A percentile compares a stretch with the other conserved stretches of the same genome.
phyloP scores from a whole-genome alignment of 768 basidiomycete species.

The Fomitopsis pulvina region DNA sequence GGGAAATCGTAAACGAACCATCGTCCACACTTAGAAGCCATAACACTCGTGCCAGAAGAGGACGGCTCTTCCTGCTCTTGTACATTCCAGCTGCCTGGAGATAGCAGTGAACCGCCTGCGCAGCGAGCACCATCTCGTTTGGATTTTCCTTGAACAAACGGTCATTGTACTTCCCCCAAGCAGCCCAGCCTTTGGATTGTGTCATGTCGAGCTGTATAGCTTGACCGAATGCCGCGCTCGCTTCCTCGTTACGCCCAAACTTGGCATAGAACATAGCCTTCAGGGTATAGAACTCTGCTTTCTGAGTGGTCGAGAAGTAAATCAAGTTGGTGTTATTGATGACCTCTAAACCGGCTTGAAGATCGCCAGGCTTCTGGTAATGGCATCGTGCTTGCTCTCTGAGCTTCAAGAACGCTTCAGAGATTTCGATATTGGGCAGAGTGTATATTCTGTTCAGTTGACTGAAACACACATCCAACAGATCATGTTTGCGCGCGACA shows the following conservation, averaged over 20 bases:
- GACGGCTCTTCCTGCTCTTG: conserved; percentile 89
- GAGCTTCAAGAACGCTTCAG: conserved; percentile 97
- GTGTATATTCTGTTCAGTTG: conserved; percentile 97
- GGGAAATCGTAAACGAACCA: conserved; percentile 55
- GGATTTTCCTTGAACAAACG: conserved; percentile 86
- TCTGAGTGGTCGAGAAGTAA: conserved; percentile 92
- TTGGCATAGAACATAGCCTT: conserved; percentile 98
- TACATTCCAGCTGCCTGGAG: conserved; percentile 94
- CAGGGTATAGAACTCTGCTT: conserved; percentile 96
- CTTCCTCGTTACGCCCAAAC: conserved; percentile 80
- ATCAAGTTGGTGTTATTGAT: conserved; percentile 99
- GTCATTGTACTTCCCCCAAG: conserved; percentile 95
- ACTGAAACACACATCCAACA: conserved; percentile 92
- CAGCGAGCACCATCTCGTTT: conserved; percentile 66
- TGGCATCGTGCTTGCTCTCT: conserved; percentile 98
- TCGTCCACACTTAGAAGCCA: conserved; percentile 97
- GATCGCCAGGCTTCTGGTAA: conserved; percentile 91
- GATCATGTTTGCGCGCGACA: conserved; percentile 93
- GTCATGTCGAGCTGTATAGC: conserved; percentile 95
- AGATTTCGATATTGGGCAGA: conserved; percentile 98
- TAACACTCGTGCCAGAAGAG: conserved; percentile 85
- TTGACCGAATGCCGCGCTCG: conserved; percentile 86
- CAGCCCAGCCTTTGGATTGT: conserved; percentile 96
- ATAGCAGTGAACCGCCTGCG: conserved; percentile 94
- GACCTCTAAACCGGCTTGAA: conserved; percentile 91